phyloP scores from a whole-genome alignment of 352 stramenopile genomes.

The Phytophthora crassamura region DNA sequence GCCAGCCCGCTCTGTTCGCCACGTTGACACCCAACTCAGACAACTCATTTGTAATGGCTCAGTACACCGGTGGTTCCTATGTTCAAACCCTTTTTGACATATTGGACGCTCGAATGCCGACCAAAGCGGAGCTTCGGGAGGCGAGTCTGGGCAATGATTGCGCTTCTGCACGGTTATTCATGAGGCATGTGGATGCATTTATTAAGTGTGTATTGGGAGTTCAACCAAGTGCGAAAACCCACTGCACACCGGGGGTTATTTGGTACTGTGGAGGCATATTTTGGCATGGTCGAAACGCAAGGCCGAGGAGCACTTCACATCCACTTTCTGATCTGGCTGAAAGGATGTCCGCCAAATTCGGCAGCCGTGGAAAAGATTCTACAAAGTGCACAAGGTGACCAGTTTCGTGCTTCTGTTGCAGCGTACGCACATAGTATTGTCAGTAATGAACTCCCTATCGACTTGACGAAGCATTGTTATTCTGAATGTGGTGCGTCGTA shows the following conservation, averaged over 20 bases:
- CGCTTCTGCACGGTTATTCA: no score
- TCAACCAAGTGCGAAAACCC: no score
- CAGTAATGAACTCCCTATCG: not conserved
- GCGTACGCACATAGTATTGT: not conserved
- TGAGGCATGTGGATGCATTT: no score
- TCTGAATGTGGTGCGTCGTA: not conserved
- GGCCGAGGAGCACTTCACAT: no score
- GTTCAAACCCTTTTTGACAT: not conserved
- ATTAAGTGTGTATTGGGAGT: no score
- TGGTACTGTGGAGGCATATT: no score
- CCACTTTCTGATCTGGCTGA: not conserved
- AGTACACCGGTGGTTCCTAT: not conserved
- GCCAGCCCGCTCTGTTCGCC: conserved; percentile 1
- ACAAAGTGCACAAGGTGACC: no score
- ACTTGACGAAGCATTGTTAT: not conserved
- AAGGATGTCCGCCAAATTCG: not conserved
- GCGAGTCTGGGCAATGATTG: no score
- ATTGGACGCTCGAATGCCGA: no score
- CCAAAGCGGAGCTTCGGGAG: no score
- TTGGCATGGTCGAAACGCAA: no score
- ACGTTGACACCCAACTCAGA: conserved; percentile 1
- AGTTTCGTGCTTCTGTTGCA: not conserved
- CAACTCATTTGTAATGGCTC: not conserved
- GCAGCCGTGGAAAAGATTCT: not conserved
- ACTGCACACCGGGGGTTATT: no score